phyloP scores from a whole-genome alignment of 2,329 filamentous ascomycete species.

The Aspergillus pseudoterreus region DNA sequence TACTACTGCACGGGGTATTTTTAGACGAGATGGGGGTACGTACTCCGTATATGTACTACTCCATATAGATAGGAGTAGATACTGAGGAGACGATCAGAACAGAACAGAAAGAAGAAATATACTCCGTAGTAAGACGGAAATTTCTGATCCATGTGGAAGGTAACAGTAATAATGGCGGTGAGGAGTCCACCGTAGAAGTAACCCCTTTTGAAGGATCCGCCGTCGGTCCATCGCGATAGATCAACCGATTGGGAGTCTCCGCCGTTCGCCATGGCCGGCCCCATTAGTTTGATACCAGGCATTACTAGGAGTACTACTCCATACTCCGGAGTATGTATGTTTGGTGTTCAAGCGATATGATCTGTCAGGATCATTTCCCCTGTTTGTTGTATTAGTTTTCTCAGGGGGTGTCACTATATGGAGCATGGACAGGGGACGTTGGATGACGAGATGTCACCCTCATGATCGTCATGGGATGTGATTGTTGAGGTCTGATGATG shows the following conservation, averaged over 20 bases:
- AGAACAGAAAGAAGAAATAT: no score
- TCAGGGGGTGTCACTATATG: background rate
- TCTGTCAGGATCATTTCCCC: constrained; percentile 6
- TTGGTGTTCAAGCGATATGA: constrained; percentile 4
- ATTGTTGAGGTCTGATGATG: background rate
- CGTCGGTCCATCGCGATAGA: background rate
- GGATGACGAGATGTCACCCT: no score
- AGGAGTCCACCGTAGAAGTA: background rate
- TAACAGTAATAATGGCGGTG: background rate
- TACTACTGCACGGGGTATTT: background rate
- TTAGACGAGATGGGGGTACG: no score
- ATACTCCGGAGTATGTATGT: background rate
- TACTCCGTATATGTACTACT: no score
- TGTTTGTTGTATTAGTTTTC: background rate
- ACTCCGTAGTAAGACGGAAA: no score
- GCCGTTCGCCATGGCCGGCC: background rate
- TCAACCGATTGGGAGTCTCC: background rate
- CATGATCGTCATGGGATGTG: background rate
- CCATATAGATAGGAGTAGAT: no score
- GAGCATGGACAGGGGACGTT: no score
- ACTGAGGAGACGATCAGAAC: no score
- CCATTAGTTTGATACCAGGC: background rate
- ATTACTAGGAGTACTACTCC: background rate
- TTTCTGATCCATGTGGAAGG: no score
- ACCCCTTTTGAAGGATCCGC: background rate